These are phyloP conservation scores for Clarkia xantiana DNA, from an alignment of 345 rosid genomes.

Conservation along the genomic window DNA sequence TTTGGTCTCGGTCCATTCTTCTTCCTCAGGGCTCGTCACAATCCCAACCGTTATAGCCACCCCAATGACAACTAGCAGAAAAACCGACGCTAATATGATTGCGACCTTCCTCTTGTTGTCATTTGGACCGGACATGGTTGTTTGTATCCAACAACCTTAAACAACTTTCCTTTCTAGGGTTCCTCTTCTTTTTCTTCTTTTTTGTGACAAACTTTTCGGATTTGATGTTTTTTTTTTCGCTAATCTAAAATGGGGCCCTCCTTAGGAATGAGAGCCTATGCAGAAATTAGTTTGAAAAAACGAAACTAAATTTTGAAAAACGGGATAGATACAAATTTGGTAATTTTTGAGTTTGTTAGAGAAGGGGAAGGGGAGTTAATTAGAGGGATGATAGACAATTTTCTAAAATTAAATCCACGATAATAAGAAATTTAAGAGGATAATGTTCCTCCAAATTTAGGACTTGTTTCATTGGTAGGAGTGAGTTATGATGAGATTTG, in stretches of 20 bases:
- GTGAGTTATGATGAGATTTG: no score
- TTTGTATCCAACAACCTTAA: no score
- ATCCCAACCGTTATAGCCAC: constrained; percentile 17
- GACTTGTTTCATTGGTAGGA: no score
- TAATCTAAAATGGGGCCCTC: constrained; percentile 1
- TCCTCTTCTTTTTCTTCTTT: constrained; percentile 5
- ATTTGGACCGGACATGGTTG: not conserved
- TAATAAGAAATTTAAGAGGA: not conserved
- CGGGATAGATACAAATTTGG: not conserved
- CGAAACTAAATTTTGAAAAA: not conserved
- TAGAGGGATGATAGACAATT: constrained; percentile 1
- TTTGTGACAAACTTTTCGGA: not conserved
- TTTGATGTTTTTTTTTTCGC: not conserved
- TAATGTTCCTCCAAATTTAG: constrained; percentile 1
- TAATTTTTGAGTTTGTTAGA: not conserved
- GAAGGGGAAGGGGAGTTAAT: not conserved
- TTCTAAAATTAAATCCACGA: constrained; percentile 1
- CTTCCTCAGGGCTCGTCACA: constrained; percentile 2
- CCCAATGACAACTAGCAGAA: constrained; percentile 23
- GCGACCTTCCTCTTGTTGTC: constrained; percentile 14
- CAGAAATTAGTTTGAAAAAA: not conserved
- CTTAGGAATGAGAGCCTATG: constrained; percentile 2
- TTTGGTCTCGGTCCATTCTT: not conserved
- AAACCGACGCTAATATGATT: constrained; percentile 17
- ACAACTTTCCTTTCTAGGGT: no score